Conservation (phyloP, 2,329 filamentous ascomycete species). For the Cladobotryum mycophilum region DNA sequence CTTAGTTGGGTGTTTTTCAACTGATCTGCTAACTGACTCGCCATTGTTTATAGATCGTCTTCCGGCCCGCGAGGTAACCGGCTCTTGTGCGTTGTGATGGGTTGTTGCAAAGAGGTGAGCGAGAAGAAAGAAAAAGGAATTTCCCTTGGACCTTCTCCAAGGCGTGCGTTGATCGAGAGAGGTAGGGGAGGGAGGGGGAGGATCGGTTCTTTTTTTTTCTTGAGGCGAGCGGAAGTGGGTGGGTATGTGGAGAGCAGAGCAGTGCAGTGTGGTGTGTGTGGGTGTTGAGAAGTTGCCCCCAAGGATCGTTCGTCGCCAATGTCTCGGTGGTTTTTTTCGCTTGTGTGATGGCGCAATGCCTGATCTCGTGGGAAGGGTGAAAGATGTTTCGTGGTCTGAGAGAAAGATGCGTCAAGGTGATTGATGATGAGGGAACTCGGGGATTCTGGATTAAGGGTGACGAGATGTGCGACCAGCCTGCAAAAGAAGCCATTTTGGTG, state of each 20-base stretch:
- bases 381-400: conserved; percentile 3
- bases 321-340: conserved; percentile 6
- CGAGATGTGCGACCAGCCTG: conserved; percentile 23
- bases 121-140: background rate
- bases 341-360: conserved; percentile 6
- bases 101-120: conserved; percentile 18
- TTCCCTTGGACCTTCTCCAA: conserved; percentile 3
- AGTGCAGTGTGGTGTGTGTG: conserved; percentile 1
- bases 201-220: conserved; percentile 3
- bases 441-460: conserved; percentile 7
- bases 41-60: conserved; percentile 30
- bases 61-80: conserved; percentile 21
- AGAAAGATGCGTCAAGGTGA: conserved; percentile 5
- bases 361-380: conserved; percentile 3
- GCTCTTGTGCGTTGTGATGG: conserved; percentile 14
- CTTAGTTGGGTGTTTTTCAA: conserved; percentile 37
- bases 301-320: background rate
- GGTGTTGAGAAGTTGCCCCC: conserved; percentile 3
- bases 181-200: conserved; percentile 1
- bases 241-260: conserved; percentile 2
- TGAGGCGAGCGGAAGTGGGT: background rate
- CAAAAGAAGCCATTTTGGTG: conserved; percentile 17
- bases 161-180: background rate
- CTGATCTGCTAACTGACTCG: conserved; percentile 41
- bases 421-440: conserved; percentile 3